These are phyloP conservation scores for Puccinia novopanici DNA, from an alignment of 1,284 basidiomycete genomes.

Conservation along the genomic window DNA sequence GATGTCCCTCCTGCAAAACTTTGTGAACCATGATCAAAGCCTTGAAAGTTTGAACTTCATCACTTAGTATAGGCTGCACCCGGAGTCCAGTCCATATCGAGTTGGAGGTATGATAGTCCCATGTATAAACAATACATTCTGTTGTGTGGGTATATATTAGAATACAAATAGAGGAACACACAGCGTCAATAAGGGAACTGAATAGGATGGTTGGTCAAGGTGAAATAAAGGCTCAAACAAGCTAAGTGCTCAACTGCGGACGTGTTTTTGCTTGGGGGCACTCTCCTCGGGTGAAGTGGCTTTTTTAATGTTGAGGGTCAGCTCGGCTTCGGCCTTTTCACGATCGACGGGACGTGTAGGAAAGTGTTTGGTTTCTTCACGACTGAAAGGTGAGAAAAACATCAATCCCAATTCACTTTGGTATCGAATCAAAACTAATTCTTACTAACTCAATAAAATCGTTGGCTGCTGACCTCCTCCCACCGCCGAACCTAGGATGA, in stretches of 20 bases:
- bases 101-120: slow-evolving; percentile 96
- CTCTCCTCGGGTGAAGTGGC: slow-evolving; percentile 88
- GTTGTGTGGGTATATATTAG: slow-evolving; percentile 50
- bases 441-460: slow-evolving; percentile 39
- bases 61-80: slow-evolving; percentile 88
- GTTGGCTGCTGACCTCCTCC: slow-evolving; percentile 41
- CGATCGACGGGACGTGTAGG: slow-evolving; percentile 94
- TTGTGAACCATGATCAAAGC: slow-evolving; percentile 93
- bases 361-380: slow-evolving; percentile 65
- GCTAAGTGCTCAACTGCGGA: slow-evolving; percentile 73
- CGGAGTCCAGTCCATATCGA: slow-evolving; percentile 94
- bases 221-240: neutral
- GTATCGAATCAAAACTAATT: neutral
- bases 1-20: slow-evolving; percentile 90
- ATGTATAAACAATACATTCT: slow-evolving; percentile 97
- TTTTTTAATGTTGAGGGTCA: slow-evolving; percentile 92
- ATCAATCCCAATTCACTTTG: neutral
- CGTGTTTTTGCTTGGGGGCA: slow-evolving; percentile 94
- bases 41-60: slow-evolving; percentile 96
- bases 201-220: neutral
- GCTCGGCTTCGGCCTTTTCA: slow-evolving; percentile 90
- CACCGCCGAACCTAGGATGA: slow-evolving; percentile 38
- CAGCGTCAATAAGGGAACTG: too few species aligned
- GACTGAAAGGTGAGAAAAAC: slow-evolving; percentile 29
- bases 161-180: too few species aligned